A percentile compares a stretch with the other conserved stretches of the same genome.
Evolutionary conservation across 2,329 filamentous ascomycete genomes (phyloP).

Genomic region (Sclerotiophoma versabilis): DNA sequence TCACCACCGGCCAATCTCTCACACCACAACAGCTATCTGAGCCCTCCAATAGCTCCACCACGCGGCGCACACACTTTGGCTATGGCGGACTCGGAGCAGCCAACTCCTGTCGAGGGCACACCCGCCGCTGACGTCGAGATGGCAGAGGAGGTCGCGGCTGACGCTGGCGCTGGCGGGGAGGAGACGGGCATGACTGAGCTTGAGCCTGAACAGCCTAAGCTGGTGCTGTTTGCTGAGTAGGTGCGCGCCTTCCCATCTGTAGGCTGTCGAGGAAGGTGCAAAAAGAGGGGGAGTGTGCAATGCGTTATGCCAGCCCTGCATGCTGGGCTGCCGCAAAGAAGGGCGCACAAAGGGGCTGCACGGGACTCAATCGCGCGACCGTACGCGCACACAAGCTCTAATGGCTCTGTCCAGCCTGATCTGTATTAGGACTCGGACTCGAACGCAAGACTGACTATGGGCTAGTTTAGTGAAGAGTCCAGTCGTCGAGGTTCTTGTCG

Average conservation of each 20-base stretch:
- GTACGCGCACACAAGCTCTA: background rate
- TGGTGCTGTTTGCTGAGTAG: conserved; percentile 57
- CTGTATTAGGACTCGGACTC: background rate
- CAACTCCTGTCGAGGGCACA: conserved; percentile 39
- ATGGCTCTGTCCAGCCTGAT: background rate
- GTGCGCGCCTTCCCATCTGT: conserved; percentile 20
- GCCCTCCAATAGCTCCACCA: background rate
- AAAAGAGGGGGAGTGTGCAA: no score
- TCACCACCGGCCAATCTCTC: background rate
- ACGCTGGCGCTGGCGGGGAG: conserved; percentile 30
- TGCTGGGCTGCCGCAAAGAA: background rate
- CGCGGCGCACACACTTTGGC: conserved; percentile 1
- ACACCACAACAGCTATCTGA: background rate
- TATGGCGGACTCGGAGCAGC: conserved; percentile 43
- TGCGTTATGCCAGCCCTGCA: no score
- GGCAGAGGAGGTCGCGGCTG: conserved; percentile 44
- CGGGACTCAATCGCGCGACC: background rate
- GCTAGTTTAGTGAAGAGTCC: conserved; percentile 57
- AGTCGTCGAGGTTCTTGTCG: conserved; percentile 56
- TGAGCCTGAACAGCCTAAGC: conserved; percentile 51
- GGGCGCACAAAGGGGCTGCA: background rate
- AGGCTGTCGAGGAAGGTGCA: background rate
- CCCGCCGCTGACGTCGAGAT: conserved; percentile 59
- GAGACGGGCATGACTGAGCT: conserved; percentile 52
- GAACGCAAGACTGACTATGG: background rate